phyloP scores from a whole-genome alignment of 441 rosid genomes.

The Syzygium syzygioides region DNA sequence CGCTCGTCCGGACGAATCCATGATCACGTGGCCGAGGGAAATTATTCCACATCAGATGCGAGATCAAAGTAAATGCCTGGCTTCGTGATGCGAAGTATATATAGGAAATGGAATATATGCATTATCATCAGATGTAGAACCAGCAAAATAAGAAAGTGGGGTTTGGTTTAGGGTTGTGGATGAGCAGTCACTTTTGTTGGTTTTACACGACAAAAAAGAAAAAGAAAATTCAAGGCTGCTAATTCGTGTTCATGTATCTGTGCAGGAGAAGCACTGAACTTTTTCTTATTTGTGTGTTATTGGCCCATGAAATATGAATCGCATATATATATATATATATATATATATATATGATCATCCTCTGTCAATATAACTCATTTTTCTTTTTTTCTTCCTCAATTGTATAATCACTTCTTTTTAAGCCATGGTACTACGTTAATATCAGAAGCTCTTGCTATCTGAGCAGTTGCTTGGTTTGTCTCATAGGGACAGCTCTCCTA shows the following conservation, averaged over 20 bases:
- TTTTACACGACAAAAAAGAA: neutral
- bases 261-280: neutral
- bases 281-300: neutral
- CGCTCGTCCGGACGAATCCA: slow-evolving; percentile 28
- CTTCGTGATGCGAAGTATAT: slow-evolving; percentile 23
- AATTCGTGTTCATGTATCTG: neutral
- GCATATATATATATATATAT: neutral
- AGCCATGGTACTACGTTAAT: neutral
- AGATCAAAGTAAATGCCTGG: slow-evolving; percentile 16
- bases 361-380: neutral
- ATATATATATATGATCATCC: neutral
- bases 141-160: slow-evolving; percentile 35
- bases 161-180: slow-evolving; percentile 47
- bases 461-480: neutral
- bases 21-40: slow-evolving; percentile 9
- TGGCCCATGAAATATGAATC: neutral
- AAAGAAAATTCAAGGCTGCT: neutral
- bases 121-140: slow-evolving; percentile 3
- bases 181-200: neutral
- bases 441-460: neutral
- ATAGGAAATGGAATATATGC: slow-evolving; percentile 10
- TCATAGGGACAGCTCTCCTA: neutral
- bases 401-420: neutral
- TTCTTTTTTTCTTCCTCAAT: neutral
- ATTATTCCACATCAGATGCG: slow-evolving; percentile 12